phyloP scores from a whole-genome alignment of 768 basidiomycete genomes.

The Thelephora aurantiotincta region DNA sequence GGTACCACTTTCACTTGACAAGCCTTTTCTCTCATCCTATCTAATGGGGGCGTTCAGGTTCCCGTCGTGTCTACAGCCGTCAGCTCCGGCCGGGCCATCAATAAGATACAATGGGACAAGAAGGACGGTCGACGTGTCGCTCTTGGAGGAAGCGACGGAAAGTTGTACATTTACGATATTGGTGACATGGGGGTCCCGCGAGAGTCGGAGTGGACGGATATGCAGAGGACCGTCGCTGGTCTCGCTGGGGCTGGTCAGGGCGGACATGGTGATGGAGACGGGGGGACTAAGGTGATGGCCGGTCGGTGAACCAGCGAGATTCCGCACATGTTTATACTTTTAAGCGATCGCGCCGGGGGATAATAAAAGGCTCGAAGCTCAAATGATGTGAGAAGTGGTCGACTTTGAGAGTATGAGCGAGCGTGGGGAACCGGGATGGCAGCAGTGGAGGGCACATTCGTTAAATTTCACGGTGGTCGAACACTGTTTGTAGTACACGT shows the following conservation, averaged over 20 bases:
- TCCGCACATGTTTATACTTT: slow-evolving; percentile 22
- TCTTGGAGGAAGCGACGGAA: slow-evolving; percentile 85
- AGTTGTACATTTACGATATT: slow-evolving; percentile 87
- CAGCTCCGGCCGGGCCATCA: slow-evolving; percentile 71
- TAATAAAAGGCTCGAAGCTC: too few species aligned
- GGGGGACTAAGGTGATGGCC: slow-evolving; percentile 10
- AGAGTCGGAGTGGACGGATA: slow-evolving; percentile 87
- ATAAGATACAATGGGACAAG: slow-evolving; percentile 91
- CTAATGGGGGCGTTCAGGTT: slow-evolving; percentile 38
- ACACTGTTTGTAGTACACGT: too few species aligned
- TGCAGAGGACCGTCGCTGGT: slow-evolving; percentile 76
- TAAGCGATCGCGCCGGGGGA: too few species aligned
- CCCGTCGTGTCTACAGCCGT: slow-evolving; percentile 81
- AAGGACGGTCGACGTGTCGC: slow-evolving; percentile 87
- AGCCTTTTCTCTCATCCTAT: neutral
- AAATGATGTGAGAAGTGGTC: too few species aligned
- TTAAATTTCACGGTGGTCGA: too few species aligned
- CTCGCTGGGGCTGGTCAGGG: slow-evolving; percentile 43
- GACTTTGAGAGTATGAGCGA: too few species aligned
- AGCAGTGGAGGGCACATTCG: too few species aligned
- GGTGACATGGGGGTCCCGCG: slow-evolving; percentile 81
- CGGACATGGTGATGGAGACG: slow-evolving; percentile 22
- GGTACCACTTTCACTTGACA: slow-evolving; percentile 34
- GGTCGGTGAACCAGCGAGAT: slow-evolving; percentile 15
- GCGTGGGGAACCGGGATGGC: too few species aligned